Evolutionary conservation across 345 rosid genomes (phyloP).

Genomic region (Lagerstroemia speciosa): DNA sequence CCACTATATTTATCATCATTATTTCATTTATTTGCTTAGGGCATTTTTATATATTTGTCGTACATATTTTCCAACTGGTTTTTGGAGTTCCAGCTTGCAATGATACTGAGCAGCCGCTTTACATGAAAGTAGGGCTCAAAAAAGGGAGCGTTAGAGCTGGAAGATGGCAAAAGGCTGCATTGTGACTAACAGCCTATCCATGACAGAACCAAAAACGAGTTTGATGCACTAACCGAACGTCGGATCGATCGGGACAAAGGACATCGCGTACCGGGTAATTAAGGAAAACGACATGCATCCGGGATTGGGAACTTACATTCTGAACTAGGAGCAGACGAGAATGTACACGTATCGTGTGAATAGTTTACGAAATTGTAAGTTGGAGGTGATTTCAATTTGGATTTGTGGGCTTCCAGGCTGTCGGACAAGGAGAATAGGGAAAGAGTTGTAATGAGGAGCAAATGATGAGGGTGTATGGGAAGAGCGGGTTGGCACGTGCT

Average conservation of each 20-base stretch:
- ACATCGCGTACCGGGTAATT: not conserved
- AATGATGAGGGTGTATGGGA: not conserved
- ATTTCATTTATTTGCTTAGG: too few relatives aligned
- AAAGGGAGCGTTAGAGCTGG: not conserved
- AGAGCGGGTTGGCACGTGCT: not conserved
- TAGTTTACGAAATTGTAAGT: too few relatives aligned
- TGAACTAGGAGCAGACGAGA: too few relatives aligned
- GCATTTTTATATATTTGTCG: not conserved
- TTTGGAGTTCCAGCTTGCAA: not conserved
- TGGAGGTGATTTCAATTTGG: too few relatives aligned
- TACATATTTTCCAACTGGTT: not conserved
- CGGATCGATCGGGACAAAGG: not conserved
- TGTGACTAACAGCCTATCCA: not conserved
- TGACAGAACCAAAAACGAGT: not conserved
- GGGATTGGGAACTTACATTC: too few relatives aligned
- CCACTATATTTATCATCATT: too few relatives aligned
- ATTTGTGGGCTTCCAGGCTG: too few relatives aligned
- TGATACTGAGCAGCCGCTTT: not conserved
- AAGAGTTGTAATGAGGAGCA: not conserved
- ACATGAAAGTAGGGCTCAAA: not conserved
- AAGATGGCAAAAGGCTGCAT: not conserved
- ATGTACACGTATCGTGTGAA: too few relatives aligned
- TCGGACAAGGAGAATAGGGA: too few relatives aligned
- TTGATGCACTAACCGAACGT: not conserved
- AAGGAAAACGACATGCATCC: not conserved